A percentile compares a stretch with the other conserved stretches of the same genome.
phyloP scores from a whole-genome alignment of 495 filamentous ascomycete genomes.

The Glarea lozoyensis region DNA sequence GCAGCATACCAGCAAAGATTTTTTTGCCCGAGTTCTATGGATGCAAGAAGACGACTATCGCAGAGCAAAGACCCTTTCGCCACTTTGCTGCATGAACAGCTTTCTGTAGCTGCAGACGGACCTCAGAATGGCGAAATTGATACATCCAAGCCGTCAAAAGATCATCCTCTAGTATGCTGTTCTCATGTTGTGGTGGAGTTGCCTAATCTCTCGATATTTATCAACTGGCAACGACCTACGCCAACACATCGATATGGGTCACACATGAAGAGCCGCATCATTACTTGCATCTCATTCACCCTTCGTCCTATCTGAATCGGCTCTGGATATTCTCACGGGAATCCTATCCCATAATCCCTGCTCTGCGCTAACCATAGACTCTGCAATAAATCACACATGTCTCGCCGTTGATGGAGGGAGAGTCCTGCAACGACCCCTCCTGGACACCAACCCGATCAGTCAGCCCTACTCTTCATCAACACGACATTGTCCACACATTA shows the following conservation, averaged over 20 bases:
- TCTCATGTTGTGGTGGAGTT: conserved; percentile 43
- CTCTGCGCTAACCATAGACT: conserved; percentile 34
- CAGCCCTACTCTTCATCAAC: conserved; percentile 23
- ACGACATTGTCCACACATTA: conserved; percentile 20
- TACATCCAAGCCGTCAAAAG: conserved; percentile 15
- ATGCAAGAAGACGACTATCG: conserved; percentile 6
- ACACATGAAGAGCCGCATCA: conserved; percentile 54
- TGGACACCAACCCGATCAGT: conserved; percentile 20
- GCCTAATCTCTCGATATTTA: conserved; percentile 47
- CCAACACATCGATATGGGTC: conserved; percentile 83
- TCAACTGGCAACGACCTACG: conserved; percentile 78
- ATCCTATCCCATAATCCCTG: conserved; percentile 17
- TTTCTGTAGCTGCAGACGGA: conserved; percentile 20
- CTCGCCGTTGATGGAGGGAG: conserved; percentile 37
- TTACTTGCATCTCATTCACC: conserved; percentile 32
- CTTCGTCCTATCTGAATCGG: conserved; percentile 23
- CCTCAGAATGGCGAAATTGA: conserved; percentile 17
- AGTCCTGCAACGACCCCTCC: conserved; percentile 20
- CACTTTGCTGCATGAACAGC: conserved; percentile 20
- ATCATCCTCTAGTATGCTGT: conserved; percentile 22
- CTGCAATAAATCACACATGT: conserved; percentile 56
- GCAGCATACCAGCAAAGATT: conserved; percentile 2
- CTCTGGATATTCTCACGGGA: conserved; percentile 13
- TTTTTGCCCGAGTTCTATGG: conserved; percentile 17
- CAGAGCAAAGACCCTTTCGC: conserved; percentile 20